Evolutionary conservation across 371 early-diverging fungal genomes (phyloP), one percentile per base, ranked within the genome.

Genomic region (Apophysomyces elegans): DNA sequence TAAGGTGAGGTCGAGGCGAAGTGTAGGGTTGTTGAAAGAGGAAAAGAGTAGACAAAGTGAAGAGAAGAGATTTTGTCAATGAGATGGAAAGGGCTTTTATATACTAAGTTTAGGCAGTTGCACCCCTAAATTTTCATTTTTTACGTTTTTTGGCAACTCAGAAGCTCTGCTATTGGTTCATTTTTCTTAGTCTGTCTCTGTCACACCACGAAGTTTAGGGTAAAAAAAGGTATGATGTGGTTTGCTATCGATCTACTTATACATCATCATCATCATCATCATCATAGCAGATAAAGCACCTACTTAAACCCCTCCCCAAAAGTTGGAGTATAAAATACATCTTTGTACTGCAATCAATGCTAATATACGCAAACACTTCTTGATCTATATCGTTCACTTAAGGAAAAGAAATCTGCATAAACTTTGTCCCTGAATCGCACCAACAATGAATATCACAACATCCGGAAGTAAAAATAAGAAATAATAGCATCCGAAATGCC

Each of bases 371-470:
- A 26, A 1, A 26, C 32, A 26, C 32, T 26, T 26, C 32, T 26
- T 26, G 2, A 0, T 41, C 11, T 13, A 11, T 41, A 41, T 41
- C 41, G 41, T 41, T 13, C 8, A 41, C 41, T 41, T 41, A 11
- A 50, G 21, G 21, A 18, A 50, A 21, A 26, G 21, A 9, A n/a
- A n/a, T 50, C n/a, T 50, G 54, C 54, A 50, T 50, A 26, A 50
- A 50, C 54, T 50, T 21, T 50, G 54, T 50, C 54, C 54, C 54
- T 50, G 54, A 21, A 50, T 50, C 54, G 54, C 54, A 50, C 21
- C 54, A 50, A 50, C 54, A 50, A 50, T 50, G 54, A 50, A 50
- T 50, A 50, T 50, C 54, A 50, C 35, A 50, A 50, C 54, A 50
- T 50, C 21, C 32, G 32, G 32, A 26, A 26, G 32, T 26, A 26